phyloP scores from a whole-genome alignment of 129 eudicot genomes.

The Arctium lappa region DNA sequence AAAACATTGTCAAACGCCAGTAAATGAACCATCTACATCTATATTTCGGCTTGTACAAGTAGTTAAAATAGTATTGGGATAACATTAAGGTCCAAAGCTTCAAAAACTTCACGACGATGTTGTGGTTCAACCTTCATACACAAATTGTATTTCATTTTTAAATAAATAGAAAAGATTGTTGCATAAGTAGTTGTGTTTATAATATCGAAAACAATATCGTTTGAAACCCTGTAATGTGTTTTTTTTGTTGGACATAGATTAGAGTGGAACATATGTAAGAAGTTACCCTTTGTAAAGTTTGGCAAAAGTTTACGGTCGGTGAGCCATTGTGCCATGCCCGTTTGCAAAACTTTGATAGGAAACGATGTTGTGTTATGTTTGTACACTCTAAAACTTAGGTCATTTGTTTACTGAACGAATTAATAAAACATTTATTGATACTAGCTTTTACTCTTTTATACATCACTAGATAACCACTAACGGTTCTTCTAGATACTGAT shows the following conservation, averaged over 20 bases:
- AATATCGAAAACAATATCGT: neutral
- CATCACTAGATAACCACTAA: neutral
- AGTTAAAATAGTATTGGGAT: neutral
- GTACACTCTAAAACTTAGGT: neutral
- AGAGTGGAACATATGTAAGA: too few relatives aligned
- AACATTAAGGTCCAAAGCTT: neutral
- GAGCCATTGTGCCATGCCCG: neutral
- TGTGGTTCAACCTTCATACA: neutral
- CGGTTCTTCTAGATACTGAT: neutral
- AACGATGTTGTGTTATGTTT: neutral
- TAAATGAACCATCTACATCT: neutral
- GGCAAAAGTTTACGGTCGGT: neutral
- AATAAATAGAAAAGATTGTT: neutral
- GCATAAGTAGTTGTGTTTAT: neutral
- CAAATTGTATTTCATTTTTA: neutral
- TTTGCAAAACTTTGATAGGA: too few relatives aligned
- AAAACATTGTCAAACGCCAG: neutral
- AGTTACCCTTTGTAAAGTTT: neutral
- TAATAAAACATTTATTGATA: neutral
- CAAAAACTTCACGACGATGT: neutral
- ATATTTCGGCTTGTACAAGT: too few relatives aligned
- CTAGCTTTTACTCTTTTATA: neutral
- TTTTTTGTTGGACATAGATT: neutral
- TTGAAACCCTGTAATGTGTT: neutral
- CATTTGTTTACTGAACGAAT: too few relatives aligned